Percentiles rank a stretch among this genome's conserved stretches.
These are phyloP conservation scores for Penicillium taxi DNA, from an alignment of 495 filamentous ascomycete species.

Conservation along the genomic window DNA sequence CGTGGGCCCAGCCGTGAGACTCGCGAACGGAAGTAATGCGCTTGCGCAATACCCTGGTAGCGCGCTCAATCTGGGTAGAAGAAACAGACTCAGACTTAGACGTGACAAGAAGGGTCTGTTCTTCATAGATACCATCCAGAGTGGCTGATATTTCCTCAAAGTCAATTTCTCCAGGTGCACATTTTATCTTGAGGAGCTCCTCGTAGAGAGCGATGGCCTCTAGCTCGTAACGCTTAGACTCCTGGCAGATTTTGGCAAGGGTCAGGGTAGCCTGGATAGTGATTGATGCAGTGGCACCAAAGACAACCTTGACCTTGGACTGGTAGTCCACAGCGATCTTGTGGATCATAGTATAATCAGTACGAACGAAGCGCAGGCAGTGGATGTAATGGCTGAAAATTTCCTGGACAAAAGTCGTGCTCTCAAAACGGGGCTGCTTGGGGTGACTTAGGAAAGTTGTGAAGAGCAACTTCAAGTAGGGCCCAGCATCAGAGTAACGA, in stretches of 20 bases:
- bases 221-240: constrained; percentile 27
- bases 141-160: constrained; percentile 25
- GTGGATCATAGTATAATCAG: constrained; percentile 23
- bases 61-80: constrained; percentile 17
- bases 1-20: constrained; percentile 30
- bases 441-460: constrained; percentile 24
- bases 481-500: constrained; percentile 28
- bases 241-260: constrained; percentile 31
- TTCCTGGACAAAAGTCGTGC: constrained; percentile 22
- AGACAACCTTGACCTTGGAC: constrained; percentile 23
- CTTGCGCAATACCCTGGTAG: constrained; percentile 20
- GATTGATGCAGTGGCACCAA: constrained; percentile 27
- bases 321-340: constrained; percentile 29
- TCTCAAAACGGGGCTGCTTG: constrained; percentile 25
- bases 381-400: constrained; percentile 28
- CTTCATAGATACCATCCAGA: constrained; percentile 31
- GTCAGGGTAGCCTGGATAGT: constrained; percentile 29
- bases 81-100: constrained; percentile 16
- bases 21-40: constrained; percentile 23
- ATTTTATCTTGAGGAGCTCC: constrained; percentile 22
- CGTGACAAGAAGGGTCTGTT: constrained; percentile 20
- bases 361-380: constrained; percentile 25
- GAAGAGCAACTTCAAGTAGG: constrained; percentile 27
- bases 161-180: constrained; percentile 25
- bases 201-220: constrained; percentile 27